Evolutionary conservation across 2,329 filamentous ascomycete species (phyloP).

Genomic region (Davidsoniella australis): DNA sequence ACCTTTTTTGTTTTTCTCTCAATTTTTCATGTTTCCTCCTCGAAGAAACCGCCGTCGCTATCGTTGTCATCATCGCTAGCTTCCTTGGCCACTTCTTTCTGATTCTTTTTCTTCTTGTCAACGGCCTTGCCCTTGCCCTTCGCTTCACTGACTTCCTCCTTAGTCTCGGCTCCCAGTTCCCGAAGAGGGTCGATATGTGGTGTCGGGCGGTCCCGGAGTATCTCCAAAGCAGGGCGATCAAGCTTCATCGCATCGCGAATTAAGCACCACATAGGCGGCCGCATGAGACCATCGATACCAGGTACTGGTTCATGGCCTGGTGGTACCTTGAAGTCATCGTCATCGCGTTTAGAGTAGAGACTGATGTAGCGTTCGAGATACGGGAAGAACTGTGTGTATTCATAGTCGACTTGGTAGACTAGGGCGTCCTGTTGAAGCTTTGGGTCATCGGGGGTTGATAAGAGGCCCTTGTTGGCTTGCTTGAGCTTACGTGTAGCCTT

Average conservation of each 20-base stretch:
- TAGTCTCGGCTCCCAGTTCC: neutral
- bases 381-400: conserved; percentile 59
- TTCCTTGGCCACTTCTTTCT: conserved; percentile 20
- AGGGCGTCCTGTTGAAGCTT: conserved; percentile 43
- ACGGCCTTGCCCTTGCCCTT: conserved; percentile 14
- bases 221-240: conserved; percentile 33
- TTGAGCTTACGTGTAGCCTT: conserved; percentile 53
- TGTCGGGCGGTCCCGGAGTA: conserved; percentile 35
- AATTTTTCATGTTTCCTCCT: conserved; percentile 18
- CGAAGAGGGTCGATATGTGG: conserved; percentile 15
- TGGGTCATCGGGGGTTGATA: conserved; percentile 31
- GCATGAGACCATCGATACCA: conserved; percentile 12
- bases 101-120: conserved; percentile 14
- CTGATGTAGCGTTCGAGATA: conserved; percentile 54
- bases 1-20: too few relatives aligned
- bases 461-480: conserved; percentile 40
- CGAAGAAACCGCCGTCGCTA: conserved; percentile 42
- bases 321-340: conserved; percentile 22
- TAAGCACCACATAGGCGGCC: conserved; percentile 47
- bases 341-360: conserved; percentile 33
- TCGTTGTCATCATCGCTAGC: conserved; percentile 29
- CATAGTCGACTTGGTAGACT: conserved; percentile 53
- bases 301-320: conserved; percentile 23
- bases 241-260: conserved; percentile 48
- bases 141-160: conserved; percentile 14